Base-by-base conservation (phyloP, 2,329 filamentous ascomycete genomes). In the Ascochyta koolunga region DNA sequence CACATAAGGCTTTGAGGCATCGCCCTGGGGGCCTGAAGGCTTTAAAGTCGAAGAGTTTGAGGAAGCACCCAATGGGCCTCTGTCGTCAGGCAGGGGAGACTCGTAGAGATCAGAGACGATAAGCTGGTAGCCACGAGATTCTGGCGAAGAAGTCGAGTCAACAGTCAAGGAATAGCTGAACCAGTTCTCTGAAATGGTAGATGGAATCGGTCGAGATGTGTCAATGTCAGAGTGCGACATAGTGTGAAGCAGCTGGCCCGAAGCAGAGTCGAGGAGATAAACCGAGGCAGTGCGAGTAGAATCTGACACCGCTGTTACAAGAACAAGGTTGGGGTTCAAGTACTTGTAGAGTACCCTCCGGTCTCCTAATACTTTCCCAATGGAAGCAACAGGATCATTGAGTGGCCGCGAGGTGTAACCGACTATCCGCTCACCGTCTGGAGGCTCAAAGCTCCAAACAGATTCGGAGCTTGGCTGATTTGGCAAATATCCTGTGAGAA, bases 281-380 rank as follows among this genome's bases (percentile, higher is more conserved):
- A 96, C 81, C 0, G 86, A 87, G 7, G 91, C 85, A 1, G 82
- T 82, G 3, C 79, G 82, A 2, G 81, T 68, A 10, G 79, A 77
- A 19, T 88, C 82, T 29, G 88, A 82, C 2, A 87, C 77, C 1
- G 90, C 82, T 1, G 89, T 90, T 39, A 96, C 81, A 0, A 98
- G 82, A 2, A 92, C 81, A 6, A 91, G 83, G 75, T 96, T 97
- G 0, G 90, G 86, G 77, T 96, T 96, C 35, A 99, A 79, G 72
- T 98, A 98, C 78, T 99, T 99, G 85, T 99, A 99, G 59, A 93
- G 84, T 41, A 99, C 95, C n/a, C 87, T 88, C 37, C 95, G 86
- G 68, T 99, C 89, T 22, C 92, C 93, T 19, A 99, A 84, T 1
- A 98, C 95, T 54, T 91, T 91, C 9, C 95, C 95, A 64, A 99